Evolutionary conservation across 441 rosid species (phyloP).

Genomic region (Populus tomentosa): DNA sequence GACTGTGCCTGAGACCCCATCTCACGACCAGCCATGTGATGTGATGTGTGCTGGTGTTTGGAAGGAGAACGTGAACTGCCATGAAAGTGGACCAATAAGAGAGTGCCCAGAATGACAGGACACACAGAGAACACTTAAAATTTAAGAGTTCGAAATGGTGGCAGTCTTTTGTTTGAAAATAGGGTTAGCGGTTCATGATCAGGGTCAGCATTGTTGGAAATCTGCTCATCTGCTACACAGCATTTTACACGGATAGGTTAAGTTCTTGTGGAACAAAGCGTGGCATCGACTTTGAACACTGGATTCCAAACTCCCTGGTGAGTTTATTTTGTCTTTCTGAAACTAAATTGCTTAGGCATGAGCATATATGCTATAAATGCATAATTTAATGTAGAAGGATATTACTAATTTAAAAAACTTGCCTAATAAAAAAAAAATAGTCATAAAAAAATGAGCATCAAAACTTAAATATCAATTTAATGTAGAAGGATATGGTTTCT

Average conservation of each 20-base stretch:
- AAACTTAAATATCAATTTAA: too few species aligned
- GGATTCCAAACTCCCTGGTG: constrained; percentile 96
- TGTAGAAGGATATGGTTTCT: too few species aligned
- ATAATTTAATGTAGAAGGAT: too few species aligned
- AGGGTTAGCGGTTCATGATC: constrained; percentile 47
- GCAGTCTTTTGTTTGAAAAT: constrained; percentile 52
- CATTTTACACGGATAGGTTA: constrained; percentile 90
- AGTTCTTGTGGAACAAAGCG: constrained; percentile 88
- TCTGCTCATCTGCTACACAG: constrained; percentile 84
- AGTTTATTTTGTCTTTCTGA: constrained; percentile 19
- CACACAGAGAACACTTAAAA: constrained; percentile 45
- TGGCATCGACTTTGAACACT: constrained; percentile 80
- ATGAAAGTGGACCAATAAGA: constrained; percentile 68
- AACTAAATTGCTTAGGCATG: background rate
- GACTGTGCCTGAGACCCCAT: constrained; percentile 97
- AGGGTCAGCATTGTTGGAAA: constrained; percentile 72
- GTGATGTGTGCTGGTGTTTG: constrained; percentile 40
- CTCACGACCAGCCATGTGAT: constrained; percentile 90
- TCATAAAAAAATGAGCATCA: too few species aligned
- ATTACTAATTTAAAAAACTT: too few species aligned
- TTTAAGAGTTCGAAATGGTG: constrained; percentile 52
- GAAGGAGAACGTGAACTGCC: constrained; percentile 67
- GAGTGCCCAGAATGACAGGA: constrained; percentile 60
- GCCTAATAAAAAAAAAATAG: too few species aligned
- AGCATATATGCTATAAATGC: too few species aligned